Percentiles rank a stretch among this genome's conserved stretches.
Evolutionary conservation across 2,329 filamentous ascomycete species (phyloP).

Genomic region (Aspergillus sergii): DNA sequence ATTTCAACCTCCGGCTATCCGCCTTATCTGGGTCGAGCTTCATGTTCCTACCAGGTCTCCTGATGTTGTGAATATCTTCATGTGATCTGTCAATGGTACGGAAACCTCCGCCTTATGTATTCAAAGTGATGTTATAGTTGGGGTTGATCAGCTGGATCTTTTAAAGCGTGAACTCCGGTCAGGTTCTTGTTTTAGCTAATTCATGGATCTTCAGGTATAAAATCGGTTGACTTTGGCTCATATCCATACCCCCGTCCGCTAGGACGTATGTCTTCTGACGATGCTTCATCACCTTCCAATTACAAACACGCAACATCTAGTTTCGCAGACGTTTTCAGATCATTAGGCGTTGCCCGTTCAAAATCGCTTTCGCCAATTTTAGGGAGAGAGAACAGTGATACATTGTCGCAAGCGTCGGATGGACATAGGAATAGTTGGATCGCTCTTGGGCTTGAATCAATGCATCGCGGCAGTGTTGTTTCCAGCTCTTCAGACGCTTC

Average conservation of each 20-base stretch:
- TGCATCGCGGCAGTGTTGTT: slow-evolving; percentile 45
- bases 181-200: slow-evolving; percentile 4
- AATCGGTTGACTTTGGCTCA: slow-evolving; percentile 18
- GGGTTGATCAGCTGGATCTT: neutral
- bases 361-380: slow-evolving; percentile 43
- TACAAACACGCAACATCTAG: slow-evolving; percentile 41
- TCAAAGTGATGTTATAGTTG: neutral
- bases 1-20: slow-evolving; percentile 5
- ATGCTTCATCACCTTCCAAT: slow-evolving; percentile 40
- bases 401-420: slow-evolving; percentile 33
- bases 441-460: slow-evolving; percentile 41
- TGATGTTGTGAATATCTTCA: slow-evolving; percentile 14
- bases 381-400: slow-evolving; percentile 35
- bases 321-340: slow-evolving; percentile 48
- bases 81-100: slow-evolving; percentile 20
- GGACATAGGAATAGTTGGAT: slow-evolving; percentile 36
- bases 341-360: slow-evolving; percentile 41
- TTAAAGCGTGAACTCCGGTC: neutral
- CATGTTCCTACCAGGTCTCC: slow-evolving; percentile 11
- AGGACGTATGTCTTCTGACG: slow-evolving; percentile 47
- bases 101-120: neutral
- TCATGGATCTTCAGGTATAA: slow-evolving; percentile 19
- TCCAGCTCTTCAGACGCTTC: slow-evolving; percentile 43
- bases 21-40: slow-evolving; percentile 14
- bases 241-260: slow-evolving; percentile 22